Base-by-base conservation (phyloP, 2,329 filamentous ascomycete species). In the Colletotrichum tropicicola region DNA sequence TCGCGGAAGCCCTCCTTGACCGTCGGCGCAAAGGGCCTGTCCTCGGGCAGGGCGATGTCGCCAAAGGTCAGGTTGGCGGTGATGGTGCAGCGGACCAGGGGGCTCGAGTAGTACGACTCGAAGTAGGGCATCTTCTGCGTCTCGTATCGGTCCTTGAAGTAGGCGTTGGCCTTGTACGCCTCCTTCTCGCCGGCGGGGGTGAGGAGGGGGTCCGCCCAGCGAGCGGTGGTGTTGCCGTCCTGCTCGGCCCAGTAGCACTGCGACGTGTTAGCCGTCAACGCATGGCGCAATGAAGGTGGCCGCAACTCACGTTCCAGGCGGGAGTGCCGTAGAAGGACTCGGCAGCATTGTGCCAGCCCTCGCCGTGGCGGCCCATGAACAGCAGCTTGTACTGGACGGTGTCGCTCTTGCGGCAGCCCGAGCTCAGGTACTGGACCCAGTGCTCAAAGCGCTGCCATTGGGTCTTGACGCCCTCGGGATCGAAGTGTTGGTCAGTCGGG, bases 341-440 rank as follows among this genome's bases (percentile, higher is more conserved):
- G 13, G 89, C 90, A 6, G 82, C 82, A 68, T 89, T 89, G 68
- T 89, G 86, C 69, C 79, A 87, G 12, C 91, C 91, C 75, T 93
- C 85, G 21, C 91, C 91, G 72, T 93, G 91, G 39, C 91, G 87
- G 3, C 87, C 90, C 74, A 92, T 81, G 75, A 89, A 89, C 28
- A 93, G 73, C 9, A 93, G 81, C 71, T 91, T 90, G 79, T 91
- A 92, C 28, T 82, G 78, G 13, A 84, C 82, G 51, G 79, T 82
- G 9, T 75, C 73, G n/a, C 82, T 73, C 4, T 73, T 70, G 30
- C 59, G 54, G 55, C 76, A 75, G 27, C 73, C 69, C 10, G 68
- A 66, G 77, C 90, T 90, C 37, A 92, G 73, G 23, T 80, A 77
- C 19, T 80, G 71, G 27, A 92, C 82, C 70, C 89, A 88, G 65